phyloP scores from a whole-genome alignment of 2,329 filamentous ascomycete species.

The Colletotrichum acutatum region DNA sequence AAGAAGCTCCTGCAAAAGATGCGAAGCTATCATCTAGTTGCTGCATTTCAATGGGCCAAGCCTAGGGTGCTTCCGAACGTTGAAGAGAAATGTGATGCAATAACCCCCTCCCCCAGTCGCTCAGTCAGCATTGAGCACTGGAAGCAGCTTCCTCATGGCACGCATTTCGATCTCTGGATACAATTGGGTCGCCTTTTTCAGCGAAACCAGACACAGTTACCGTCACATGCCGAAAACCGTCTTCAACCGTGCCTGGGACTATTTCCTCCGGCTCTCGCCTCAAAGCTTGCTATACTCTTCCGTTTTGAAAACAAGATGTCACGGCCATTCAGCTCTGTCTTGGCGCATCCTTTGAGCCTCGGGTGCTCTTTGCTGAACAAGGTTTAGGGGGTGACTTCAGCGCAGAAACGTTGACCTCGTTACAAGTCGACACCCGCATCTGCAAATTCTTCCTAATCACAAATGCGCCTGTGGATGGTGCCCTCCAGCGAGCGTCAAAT shows the following conservation, averaged over 20 bases:
- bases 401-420: background rate
- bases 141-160: slow-evolving; percentile 11
- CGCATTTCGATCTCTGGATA: background rate
- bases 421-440: background rate
- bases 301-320: background rate
- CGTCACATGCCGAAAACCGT: slow-evolving; percentile 20
- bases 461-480: background rate
- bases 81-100: background rate
- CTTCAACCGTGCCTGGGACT: slow-evolving; percentile 5
- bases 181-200: background rate
- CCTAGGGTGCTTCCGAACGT: background rate
- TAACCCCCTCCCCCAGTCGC: background rate
- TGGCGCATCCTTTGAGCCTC: slow-evolving; percentile 4
- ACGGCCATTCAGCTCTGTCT: background rate
- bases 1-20: background rate
- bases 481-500: background rate
- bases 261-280: background rate
- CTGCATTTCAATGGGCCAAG: background rate
- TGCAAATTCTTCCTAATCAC: background rate
- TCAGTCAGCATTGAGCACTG: background rate
- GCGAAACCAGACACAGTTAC: background rate
- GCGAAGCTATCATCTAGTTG: background rate
- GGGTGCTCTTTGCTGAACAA: background rate
- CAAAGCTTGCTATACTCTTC: background rate
- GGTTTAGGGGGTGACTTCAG: slow-evolving; percentile 17